A percentile compares a stretch with the other conserved stretches of the same genome.
phyloP scores from a whole-genome alignment of 1,139 yeast species.

The Pichia sp. region DNA sequence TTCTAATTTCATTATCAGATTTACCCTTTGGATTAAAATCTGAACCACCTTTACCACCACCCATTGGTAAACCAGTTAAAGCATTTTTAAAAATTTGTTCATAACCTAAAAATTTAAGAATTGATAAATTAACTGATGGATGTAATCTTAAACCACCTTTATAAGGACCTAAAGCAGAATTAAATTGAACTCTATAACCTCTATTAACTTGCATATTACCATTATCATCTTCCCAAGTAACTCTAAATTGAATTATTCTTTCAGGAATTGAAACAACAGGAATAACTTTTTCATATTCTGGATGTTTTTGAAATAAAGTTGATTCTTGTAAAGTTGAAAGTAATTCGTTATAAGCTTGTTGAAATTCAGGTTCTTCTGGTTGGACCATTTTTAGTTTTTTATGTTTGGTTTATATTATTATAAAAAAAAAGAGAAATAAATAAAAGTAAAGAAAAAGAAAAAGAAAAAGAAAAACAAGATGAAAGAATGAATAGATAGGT shows the following conservation, averaged over 20 bases:
- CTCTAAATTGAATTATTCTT: constrained; percentile 94
- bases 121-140: constrained; percentile 92
- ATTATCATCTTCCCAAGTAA: constrained; percentile 93
- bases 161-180: constrained; percentile 97
- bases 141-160: constrained; percentile 99
- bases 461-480: not conserved
- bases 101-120: constrained; percentile 92
- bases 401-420: not conserved
- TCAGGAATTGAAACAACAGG: constrained; percentile 94
- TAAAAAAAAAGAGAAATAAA: not conserved
- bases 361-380: constrained; percentile 88
- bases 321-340: constrained; percentile 86
- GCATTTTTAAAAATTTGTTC: constrained; percentile 99
- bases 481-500: not conserved
- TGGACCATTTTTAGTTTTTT: constrained; percentile 27
- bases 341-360: constrained; percentile 96
- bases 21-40: constrained; percentile 97
- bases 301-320: constrained; percentile 80
- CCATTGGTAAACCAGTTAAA: constrained; percentile 93
- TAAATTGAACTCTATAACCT: constrained; percentile 98
- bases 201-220: constrained; percentile 91
- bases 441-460: not conserved
- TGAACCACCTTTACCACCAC: constrained; percentile 99
- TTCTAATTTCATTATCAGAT: constrained; percentile 88
- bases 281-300: constrained; percentile 83